Evolutionary conservation across 805 yeast genomes (phyloP).

Genomic region (Torulaspora delbrueckii): DNA sequence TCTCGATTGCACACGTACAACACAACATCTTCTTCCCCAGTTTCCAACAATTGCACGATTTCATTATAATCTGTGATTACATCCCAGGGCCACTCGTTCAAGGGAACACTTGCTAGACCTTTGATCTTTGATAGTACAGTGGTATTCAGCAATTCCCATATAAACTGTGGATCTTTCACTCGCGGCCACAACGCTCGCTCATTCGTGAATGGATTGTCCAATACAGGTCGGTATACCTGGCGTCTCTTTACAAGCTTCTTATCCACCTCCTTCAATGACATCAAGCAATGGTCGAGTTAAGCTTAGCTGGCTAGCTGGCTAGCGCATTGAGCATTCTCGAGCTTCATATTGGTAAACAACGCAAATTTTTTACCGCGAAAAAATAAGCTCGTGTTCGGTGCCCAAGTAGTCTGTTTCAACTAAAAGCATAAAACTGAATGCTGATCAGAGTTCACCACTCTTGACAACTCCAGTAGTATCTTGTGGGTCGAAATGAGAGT

Average conservation of each 20-base stretch:
- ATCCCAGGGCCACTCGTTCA: conserved; percentile 22
- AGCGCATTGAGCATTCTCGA: conserved; percentile 1
- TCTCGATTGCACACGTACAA: conserved; percentile 61
- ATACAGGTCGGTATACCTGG: conserved; percentile 59
- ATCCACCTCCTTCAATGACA: conserved; percentile 47
- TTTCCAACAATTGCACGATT: conserved; percentile 45
- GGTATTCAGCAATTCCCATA: conserved; percentile 38
- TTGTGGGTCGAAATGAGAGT: background rate
- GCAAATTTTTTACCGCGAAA: conserved; percentile 3
- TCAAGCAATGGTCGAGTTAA: background rate
- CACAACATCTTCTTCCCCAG: conserved; percentile 9
- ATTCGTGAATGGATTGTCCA: conserved; percentile 59
- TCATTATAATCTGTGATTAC: conserved; percentile 42
- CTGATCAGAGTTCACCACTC: background rate
- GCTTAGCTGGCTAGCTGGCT: background rate
- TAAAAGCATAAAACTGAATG: background rate
- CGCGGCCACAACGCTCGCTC: conserved; percentile 41
- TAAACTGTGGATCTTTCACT: conserved; percentile 37
- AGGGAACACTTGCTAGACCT: conserved; percentile 13
- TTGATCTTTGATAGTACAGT: conserved; percentile 36
- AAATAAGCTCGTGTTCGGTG: background rate
- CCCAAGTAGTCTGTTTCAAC: conserved; percentile 1
- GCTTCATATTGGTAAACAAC: conserved; percentile 3
- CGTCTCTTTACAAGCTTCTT: conserved; percentile 38
- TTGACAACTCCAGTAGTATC: background rate